Evolutionary conservation across 2,329 filamentous ascomycete genomes (phyloP).

Genomic region (Fusarium sp.): DNA sequence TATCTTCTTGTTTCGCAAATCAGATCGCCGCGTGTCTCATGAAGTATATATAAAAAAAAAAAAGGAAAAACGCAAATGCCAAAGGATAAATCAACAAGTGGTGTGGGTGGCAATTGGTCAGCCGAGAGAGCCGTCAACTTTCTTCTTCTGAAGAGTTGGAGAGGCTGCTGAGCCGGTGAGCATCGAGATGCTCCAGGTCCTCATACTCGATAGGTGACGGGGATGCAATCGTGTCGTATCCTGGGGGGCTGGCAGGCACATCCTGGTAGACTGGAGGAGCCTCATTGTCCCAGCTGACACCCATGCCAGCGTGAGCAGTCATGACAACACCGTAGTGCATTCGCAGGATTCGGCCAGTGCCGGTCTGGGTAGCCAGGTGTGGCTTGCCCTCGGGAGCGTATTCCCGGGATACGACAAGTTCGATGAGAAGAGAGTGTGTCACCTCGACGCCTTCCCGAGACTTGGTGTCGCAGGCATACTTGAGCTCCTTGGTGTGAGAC

Average conservation of each 20-base stretch:
- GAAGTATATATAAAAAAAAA: slow-evolving; percentile 29
- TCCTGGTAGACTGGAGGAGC: slow-evolving; percentile 93
- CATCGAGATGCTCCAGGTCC: slow-evolving; percentile 49
- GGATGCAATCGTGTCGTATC: slow-evolving; percentile 58
- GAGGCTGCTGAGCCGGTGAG: slow-evolving; percentile 41
- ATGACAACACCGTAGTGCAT: slow-evolving; percentile 89
- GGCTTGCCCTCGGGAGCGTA: slow-evolving; percentile 77
- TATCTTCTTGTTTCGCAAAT: slow-evolving; percentile 41
- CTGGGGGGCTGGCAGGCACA: slow-evolving; percentile 85
- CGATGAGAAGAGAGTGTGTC: slow-evolving; percentile 85
- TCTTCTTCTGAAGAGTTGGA: slow-evolving; percentile 35
- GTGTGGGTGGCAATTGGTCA: not conserved
- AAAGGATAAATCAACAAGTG: slow-evolving; percentile 21
- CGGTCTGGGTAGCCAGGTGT: slow-evolving; percentile 80
- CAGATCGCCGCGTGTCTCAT: slow-evolving; percentile 44
- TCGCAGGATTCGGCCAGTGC: slow-evolving; percentile 86
- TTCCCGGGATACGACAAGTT: slow-evolving; percentile 94
- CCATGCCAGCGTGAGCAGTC: slow-evolving; percentile 84
- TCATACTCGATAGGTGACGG: slow-evolving; percentile 53
- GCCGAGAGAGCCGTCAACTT: slow-evolving; percentile 21
- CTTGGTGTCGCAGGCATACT: slow-evolving; percentile 81
- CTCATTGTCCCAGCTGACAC: slow-evolving; percentile 97
- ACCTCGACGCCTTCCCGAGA: slow-evolving; percentile 79
- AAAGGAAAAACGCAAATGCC: slow-evolving; percentile 2
- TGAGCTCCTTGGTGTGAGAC: slow-evolving; percentile 58